A percentile compares a stretch with the other conserved stretches of the same genome.
Conservation (phyloP, 257 asterid species). For the Solanum ahanhuiri region DNA sequence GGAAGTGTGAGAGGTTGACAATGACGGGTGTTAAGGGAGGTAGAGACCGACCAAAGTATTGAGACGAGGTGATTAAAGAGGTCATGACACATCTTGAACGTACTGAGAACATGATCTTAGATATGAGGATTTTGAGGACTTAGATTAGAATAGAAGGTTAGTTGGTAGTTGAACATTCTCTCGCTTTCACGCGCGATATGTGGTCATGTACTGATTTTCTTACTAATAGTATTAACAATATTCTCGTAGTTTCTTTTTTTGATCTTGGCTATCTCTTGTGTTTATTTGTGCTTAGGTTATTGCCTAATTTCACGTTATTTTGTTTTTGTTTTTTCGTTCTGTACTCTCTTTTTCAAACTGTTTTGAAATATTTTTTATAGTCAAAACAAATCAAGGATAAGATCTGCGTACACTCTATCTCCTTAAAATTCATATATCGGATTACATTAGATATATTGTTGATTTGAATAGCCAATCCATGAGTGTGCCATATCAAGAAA, state of each 20-base stretch:
- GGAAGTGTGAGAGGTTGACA: neutral
- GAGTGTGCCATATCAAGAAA: no score
- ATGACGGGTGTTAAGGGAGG: neutral
- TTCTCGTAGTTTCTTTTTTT: neutral
- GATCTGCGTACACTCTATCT: no score
- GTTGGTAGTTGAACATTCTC: neutral
- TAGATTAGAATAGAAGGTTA: neutral
- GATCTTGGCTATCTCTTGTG: neutral
- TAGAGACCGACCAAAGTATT: neutral
- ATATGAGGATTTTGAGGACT: neutral
- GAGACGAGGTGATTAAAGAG: neutral
- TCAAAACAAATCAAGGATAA: no score
- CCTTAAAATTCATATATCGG: no score
- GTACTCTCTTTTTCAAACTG: neutral
- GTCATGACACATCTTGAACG: neutral
- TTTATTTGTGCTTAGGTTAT: neutral
- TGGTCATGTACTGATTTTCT: neutral
- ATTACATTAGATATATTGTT: no score
- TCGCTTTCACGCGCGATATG: neutral
- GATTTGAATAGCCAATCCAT: neutral
- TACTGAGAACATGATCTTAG: neutral
- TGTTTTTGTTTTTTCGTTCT: rapidly evolving
- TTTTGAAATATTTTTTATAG: no score
- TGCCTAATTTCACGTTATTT: neutral
- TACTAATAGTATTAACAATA: neutral